Conservation (phyloP, 1,284 basidiomycete genomes). For the Marasmius oreades region DNA sequence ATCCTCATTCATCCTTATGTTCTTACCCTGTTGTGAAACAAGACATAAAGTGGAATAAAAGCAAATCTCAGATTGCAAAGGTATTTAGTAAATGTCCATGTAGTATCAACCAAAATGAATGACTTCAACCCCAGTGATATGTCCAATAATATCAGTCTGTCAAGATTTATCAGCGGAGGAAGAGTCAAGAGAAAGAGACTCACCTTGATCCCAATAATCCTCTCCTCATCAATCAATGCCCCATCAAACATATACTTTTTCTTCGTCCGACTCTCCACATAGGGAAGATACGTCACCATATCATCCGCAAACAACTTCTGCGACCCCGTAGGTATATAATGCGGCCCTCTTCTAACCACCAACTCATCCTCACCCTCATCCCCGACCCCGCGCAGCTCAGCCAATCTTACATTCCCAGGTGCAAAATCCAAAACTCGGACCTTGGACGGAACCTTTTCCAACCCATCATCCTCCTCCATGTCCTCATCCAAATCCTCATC, state of each 20-base stretch:
- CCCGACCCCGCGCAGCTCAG: not conserved
- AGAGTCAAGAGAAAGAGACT: conserved; percentile 12
- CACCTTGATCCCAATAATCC: conserved; percentile 41
- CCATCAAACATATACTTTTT: conserved; percentile 32
- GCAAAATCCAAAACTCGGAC: not conserved
- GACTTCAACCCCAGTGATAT: too few species aligned
- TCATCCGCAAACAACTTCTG: conserved; percentile 25
- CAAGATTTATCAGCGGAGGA: not conserved
- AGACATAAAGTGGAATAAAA: too few species aligned
- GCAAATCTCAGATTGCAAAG: too few species aligned
- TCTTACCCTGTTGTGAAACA: too few species aligned
- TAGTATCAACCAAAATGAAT: too few species aligned
- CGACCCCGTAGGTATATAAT: conserved; percentile 1
- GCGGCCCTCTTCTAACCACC: not conserved
- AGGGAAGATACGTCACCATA: conserved; percentile 31
- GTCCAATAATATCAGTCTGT: too few species aligned
- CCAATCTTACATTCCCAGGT: not conserved
- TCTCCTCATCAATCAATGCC: conserved; percentile 46
- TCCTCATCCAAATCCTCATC: too few species aligned
- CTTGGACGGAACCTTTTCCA: not conserved
- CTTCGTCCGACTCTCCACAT: conserved; percentile 28
- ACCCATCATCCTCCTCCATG: too few species aligned
- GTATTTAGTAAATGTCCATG: too few species aligned
- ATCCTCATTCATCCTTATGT: too few species aligned
- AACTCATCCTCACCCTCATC: not conserved